A percentile compares a stretch with the other conserved stretches of the same genome.
Conservation (phyloP, 129 eudicot genomes). For the Pittosporum tobira region DNA sequence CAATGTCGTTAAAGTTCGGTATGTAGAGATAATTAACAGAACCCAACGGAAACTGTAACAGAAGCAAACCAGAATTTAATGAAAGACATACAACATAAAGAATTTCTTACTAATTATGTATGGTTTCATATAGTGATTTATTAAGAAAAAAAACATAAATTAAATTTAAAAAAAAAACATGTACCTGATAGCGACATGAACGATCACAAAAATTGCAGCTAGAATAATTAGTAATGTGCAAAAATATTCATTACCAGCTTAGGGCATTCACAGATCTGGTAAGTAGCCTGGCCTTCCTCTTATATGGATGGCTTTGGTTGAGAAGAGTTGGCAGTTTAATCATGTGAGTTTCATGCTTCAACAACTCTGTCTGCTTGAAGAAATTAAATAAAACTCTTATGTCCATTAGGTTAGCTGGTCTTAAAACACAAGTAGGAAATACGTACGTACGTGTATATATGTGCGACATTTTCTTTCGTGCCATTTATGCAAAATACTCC, state of each 20-base stretch:
- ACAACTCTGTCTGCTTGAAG: conserved; percentile 22
- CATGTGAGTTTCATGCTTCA: conserved; percentile 57
- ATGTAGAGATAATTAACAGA: background rate
- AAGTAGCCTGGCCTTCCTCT: background rate
- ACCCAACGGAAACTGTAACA: background rate
- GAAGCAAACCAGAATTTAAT: background rate
- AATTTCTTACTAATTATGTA: too few species aligned
- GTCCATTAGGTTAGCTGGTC: too few species aligned
- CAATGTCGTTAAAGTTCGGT: conserved; percentile 12
- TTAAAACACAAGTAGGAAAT: too few species aligned
- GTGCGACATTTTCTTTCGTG: too few species aligned
- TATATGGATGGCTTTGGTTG: conserved; percentile 21
- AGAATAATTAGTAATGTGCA: background rate
- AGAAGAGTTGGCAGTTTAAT: conserved; percentile 44
- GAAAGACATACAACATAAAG: too few species aligned
- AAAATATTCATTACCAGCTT: background rate
- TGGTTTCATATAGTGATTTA: too few species aligned
- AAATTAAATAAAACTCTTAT: conserved; percentile 5
- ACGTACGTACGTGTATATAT: too few species aligned
- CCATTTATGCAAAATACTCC: too few species aligned
- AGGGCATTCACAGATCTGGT: background rate
- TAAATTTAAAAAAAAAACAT: background rate
- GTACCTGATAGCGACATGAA: conserved; percentile 17
- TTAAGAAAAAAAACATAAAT: background rate
- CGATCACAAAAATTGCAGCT: background rate